Percentiles rank a stretch among this genome's conserved stretches.
phyloP scores from a whole-genome alignment of 78 protist species.

The Cavenderia fasciculata region DNA sequence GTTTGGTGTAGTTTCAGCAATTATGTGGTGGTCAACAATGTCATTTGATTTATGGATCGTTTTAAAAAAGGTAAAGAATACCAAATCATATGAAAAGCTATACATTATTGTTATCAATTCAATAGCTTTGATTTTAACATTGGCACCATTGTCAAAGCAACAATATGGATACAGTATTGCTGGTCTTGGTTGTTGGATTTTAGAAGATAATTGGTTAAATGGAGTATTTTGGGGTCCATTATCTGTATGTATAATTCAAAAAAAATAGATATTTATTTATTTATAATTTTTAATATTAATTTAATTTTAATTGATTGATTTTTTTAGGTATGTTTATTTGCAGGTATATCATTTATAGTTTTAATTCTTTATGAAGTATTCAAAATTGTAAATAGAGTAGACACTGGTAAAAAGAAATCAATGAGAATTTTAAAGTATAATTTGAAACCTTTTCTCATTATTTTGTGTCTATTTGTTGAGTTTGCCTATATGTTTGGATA shows the following conservation, averaged over 20 bases:
- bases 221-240: conserved; percentile 49
- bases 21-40: conserved; percentile 50
- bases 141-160: conserved; percentile 14
- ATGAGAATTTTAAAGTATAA: conserved; percentile 13
- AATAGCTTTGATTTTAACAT: conserved; percentile 6
- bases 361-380: conserved; percentile 35
- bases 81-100: not conserved
- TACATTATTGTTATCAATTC: conserved; percentile 11
- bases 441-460: conserved; percentile 44
- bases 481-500: conserved; percentile 30
- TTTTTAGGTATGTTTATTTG: conserved; percentile 3
- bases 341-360: conserved; percentile 28
- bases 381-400: conserved; percentile 18
- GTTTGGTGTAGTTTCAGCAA: conserved; percentile 35
- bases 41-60: conserved; percentile 56
- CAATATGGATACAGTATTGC: conserved; percentile 60
- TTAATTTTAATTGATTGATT: too few relatives aligned
- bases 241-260: too few relatives aligned
- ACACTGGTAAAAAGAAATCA: conserved; percentile 32
- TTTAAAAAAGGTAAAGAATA: conserved; percentile 5
- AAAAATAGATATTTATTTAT: too few relatives aligned
- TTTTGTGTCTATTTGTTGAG: conserved; percentile 24
- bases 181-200: conserved; percentile 50
- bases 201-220: conserved; percentile 6
- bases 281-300: too few relatives aligned